Percentiles rank a stretch among this genome's conserved stretches.
phyloP scores from a whole-genome alignment of 1,284 basidiomycete species.

The Cutaneotrichosporon sp. region DNA sequence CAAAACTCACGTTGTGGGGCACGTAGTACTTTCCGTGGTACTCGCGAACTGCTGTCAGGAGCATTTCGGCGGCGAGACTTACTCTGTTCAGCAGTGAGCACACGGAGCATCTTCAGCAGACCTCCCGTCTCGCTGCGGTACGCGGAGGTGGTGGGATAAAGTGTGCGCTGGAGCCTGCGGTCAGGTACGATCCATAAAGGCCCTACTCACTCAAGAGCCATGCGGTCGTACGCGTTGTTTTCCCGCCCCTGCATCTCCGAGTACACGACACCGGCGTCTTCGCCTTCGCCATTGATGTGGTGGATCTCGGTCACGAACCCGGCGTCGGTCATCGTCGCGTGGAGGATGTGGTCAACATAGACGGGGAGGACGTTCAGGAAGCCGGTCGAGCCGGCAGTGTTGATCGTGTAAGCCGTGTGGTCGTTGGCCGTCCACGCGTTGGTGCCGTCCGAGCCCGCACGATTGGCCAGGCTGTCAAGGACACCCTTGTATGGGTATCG shows the following conservation, averaged over 20 bases:
- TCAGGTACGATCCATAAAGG: neutral
- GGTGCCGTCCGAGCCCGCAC: slow-evolving; percentile 90
- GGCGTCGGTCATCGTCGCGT: slow-evolving; percentile 86
- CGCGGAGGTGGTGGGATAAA: slow-evolving; percentile 77
- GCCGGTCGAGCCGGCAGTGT: slow-evolving; percentile 94
- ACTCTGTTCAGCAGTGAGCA: slow-evolving; percentile 87
- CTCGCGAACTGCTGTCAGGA: slow-evolving; percentile 61
- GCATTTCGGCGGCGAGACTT: slow-evolving; percentile 29
- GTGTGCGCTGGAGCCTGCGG: slow-evolving; percentile 65
- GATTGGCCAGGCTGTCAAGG: slow-evolving; percentile 93
- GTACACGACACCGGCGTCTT: slow-evolving; percentile 94
- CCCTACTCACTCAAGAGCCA: slow-evolving; percentile 67
- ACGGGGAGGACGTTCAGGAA: slow-evolving; percentile 92
- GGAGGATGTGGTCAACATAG: slow-evolving; percentile 95
- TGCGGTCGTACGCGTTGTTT: slow-evolving; percentile 84
- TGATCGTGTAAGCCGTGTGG: slow-evolving; percentile 88
- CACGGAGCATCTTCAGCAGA: slow-evolving; percentile 83
- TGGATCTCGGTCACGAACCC: slow-evolving; percentile 93
- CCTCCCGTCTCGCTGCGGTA: slow-evolving; percentile 97
- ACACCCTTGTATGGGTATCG: slow-evolving; percentile 96
- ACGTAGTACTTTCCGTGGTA: slow-evolving; percentile 91
- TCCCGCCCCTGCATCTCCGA: slow-evolving; percentile 98
- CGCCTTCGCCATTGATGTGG: slow-evolving; percentile 83
- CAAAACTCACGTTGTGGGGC: slow-evolving; percentile 77
- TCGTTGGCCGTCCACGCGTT: slow-evolving; percentile 59